Evolutionary conservation across 768 basidiomycete genomes (phyloP).

Genomic region (Pisolithus albus): DNA sequence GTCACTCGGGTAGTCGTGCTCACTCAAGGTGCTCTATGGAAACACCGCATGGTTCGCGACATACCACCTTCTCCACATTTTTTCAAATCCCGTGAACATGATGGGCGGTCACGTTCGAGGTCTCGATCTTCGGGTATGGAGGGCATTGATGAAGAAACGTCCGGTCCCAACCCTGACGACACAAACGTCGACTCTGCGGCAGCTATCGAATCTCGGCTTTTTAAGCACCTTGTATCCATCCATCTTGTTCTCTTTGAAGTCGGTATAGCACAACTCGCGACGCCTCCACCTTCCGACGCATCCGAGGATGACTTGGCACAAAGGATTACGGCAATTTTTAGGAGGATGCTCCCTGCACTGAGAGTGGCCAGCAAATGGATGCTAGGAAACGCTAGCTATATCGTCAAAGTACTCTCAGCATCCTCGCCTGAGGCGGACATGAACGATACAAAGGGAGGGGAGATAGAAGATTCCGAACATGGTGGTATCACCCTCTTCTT

Average conservation of each 20-base stretch:
- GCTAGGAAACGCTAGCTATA: conserved; percentile 62
- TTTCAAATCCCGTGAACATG: neutral
- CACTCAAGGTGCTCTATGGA: conserved; percentile 79
- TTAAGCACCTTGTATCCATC: conserved; percentile 61
- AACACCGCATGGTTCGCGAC: conserved; percentile 67
- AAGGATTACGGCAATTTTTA: conserved; percentile 77
- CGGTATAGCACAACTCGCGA: conserved; percentile 52
- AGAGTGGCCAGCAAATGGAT: conserved; percentile 91
- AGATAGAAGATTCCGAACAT: conserved; percentile 19
- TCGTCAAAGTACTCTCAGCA: conserved; percentile 42
- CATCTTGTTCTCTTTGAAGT: conserved; percentile 59
- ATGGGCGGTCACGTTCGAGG: conserved; percentile 10
- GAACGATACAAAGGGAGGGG: conserved; percentile 12
- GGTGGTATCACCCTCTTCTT: conserved; percentile 53
- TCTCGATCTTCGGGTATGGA: neutral
- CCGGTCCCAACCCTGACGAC: neutral
- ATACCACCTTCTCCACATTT: neutral
- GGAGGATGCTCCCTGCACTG: conserved; percentile 80
- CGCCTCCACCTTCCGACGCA: conserved; percentile 44
- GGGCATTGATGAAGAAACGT: neutral
- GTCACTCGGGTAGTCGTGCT: conserved; percentile 71
- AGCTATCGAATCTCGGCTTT: conserved; percentile 54
- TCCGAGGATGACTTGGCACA: conserved; percentile 62
- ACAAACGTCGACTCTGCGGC: neutral
- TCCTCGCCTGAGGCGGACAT: conserved; percentile 16